A percentile compares a stretch with the other conserved stretches of the same genome.
phyloP scores from a whole-genome alignment of 225 moss, liverwort and hornwort species.

The Pseudoscleropodium purum region DNA sequence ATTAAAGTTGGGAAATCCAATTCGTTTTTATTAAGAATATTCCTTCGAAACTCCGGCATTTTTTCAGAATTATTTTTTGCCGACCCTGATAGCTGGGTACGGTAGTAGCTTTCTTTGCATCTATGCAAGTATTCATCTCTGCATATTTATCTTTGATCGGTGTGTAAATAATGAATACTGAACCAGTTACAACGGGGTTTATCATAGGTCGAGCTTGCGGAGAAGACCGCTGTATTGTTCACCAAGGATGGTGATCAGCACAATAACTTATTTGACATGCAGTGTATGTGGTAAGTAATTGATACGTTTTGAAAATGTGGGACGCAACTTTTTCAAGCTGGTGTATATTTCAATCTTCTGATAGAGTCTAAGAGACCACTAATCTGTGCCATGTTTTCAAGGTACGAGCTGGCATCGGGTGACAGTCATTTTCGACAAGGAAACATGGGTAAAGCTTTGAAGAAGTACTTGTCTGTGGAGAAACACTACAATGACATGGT shows the following conservation, averaged over 20 bases:
- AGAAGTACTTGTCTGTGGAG: constrained; percentile 97
- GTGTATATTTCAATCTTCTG: background rate
- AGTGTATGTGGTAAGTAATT: constrained; percentile 88
- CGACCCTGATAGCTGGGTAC: background rate
- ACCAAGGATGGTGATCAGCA: constrained; percentile 99
- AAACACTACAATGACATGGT: constrained; percentile 99
- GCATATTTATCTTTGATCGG: background rate
- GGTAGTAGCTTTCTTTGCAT: background rate
- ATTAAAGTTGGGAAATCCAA: background rate
- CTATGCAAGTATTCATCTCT: background rate
- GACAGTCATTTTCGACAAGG: constrained; percentile 96
- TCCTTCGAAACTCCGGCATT: background rate
- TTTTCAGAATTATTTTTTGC: background rate
- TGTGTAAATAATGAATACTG: background rate
- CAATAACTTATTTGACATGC: constrained; percentile 98
- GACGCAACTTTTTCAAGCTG: background rate
- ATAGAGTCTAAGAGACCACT: background rate
- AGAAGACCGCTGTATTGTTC: constrained; percentile 92
- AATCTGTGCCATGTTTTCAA: background rate
- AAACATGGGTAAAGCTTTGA: constrained; percentile 80
- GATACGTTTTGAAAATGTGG: background rate
- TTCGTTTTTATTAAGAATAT: background rate
- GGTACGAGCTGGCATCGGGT: constrained; percentile 96
- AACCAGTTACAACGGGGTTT: constrained; percentile 1
- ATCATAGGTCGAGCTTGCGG: constrained; percentile 73